phyloP scores from a whole-genome alignment of 2,329 filamentous ascomycete genomes.

The Phoma sp. region DNA sequence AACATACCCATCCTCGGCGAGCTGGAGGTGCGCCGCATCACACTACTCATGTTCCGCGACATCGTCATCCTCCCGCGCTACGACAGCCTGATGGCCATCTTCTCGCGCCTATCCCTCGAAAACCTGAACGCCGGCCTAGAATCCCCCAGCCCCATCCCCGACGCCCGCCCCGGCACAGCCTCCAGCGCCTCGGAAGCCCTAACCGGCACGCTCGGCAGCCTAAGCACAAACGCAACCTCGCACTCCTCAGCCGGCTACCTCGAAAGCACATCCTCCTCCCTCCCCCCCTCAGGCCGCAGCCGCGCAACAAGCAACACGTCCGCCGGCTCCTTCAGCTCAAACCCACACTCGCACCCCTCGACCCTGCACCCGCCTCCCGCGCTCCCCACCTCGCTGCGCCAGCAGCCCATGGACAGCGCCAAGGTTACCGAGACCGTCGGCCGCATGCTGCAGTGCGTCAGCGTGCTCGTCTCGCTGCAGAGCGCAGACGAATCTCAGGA shows the following conservation, averaged over 20 bases:
- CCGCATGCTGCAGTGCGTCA: conserved; percentile 94
- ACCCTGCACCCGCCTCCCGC: conserved; percentile 21
- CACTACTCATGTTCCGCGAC: conserved; percentile 87
- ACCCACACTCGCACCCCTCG: conserved; percentile 40
- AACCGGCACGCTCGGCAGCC: conserved; percentile 65
- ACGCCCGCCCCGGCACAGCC: conserved; percentile 42
- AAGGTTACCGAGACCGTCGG: conserved; percentile 94
- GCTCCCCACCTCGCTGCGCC: conserved; percentile 36
- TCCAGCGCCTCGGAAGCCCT: conserved; percentile 28
- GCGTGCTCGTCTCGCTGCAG: conserved; percentile 80
- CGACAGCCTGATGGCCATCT: conserved; percentile 85
- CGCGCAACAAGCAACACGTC: conserved; percentile 85
- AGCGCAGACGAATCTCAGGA: conserved; percentile 74
- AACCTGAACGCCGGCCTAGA: conserved; percentile 62
- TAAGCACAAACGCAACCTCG: conserved; percentile 63
- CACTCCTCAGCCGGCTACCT: conserved; percentile 77
- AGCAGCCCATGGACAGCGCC: conserved; percentile 59
- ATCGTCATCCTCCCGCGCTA: conserved; percentile 87
- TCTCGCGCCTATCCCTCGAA: conserved; percentile 86
- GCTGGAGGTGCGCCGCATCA: conserved; percentile 86
- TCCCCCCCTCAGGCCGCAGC: conserved; percentile 63
- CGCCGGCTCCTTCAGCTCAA: conserved; percentile 55
- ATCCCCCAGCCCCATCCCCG: conserved; percentile 36
- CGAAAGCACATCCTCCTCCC: conserved; percentile 66
- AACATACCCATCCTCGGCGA: conserved; percentile 58